Conservation (phyloP, 148 eudicot species). For the Rhododendron kiyosumense region DNA sequence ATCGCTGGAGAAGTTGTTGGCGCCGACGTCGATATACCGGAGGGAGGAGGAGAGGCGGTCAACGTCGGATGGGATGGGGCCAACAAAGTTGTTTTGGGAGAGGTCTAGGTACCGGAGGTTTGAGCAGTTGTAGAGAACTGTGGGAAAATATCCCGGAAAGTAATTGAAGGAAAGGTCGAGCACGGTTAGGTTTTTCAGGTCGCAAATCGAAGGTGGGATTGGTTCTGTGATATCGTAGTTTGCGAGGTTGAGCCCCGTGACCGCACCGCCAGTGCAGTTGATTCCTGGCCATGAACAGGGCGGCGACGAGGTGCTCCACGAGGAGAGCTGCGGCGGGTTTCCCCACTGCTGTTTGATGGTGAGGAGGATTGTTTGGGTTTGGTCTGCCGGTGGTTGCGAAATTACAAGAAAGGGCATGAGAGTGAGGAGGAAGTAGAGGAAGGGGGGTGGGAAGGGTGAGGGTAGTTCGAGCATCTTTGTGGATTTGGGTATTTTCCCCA, state of each 20-base stretch:
- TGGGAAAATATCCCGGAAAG: conserved; percentile 48
- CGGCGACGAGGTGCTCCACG: conserved; percentile 51
- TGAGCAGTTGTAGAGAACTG: conserved; percentile 40
- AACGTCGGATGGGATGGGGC: conserved; percentile 52
- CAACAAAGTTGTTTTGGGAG: conserved; percentile 50
- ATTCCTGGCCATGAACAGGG: conserved; percentile 68
- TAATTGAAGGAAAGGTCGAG: conserved; percentile 43
- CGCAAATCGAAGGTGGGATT: conserved; percentile 55
- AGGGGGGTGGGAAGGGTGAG: background rate
- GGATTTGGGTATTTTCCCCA: background rate
- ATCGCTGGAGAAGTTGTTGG: conserved; percentile 62
- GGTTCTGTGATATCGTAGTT: conserved; percentile 10
- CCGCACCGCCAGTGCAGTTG: conserved; percentile 32
- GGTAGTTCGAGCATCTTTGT: conserved; percentile 4
- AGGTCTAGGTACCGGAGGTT: conserved; percentile 41
- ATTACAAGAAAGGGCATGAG: conserved; percentile 44
- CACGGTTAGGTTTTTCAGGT: conserved; percentile 35
- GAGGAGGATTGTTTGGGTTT: conserved; percentile 27
- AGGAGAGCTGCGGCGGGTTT: conserved; percentile 28
- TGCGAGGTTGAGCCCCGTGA: conserved; percentile 31
- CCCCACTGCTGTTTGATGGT: conserved; percentile 46
- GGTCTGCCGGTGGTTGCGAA: conserved; percentile 46
- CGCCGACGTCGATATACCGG: conserved; percentile 36
- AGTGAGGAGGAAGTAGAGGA: conserved; percentile 22
- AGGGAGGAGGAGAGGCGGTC: conserved; percentile 42